Evolutionary conservation across 805 yeast genomes (phyloP), one percentile per base, ranked within the genome.

Genomic region (Candida insectalens): DNA sequence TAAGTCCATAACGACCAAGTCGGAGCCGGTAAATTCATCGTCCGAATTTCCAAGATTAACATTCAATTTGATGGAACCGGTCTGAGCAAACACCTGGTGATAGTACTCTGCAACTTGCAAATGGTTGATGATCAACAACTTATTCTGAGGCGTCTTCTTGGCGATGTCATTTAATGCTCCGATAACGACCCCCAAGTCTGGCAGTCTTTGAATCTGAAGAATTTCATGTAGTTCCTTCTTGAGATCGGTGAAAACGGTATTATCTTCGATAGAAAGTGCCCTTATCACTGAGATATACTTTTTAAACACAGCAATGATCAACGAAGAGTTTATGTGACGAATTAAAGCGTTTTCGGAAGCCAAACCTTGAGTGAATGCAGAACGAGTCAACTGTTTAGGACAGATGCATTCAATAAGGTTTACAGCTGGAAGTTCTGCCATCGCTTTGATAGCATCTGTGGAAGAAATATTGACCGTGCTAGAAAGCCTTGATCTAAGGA

Each of bases 361-460:
- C 23, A 89, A 53, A 36, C 82, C 69, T 40, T 75, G 79, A 2
- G 68, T 60, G 31, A 88, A 55, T 0, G 80, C 63, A 2, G 65
- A 36, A 42, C 74, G 71, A 2, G 80, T 69, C 13, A 87, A 46
- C 0, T 83, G 73, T 0, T 75, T 58, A 4, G 95, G 92, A 5
- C 79, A 53, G 5, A 83, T 64, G 27, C 65, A 62, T 38, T 83
- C 87, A 19, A 67, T 47, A 1, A 78, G 60, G 2, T 61, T 44
- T 2, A 49, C 29, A 13, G 47, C 39, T 17, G 18, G 33, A 12
- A 4, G 22, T 19, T 19, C 19, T 20, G 20, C 15, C 16, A 33
- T 22, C 17, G 27, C 29, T 16, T 25, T n/a, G 6, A 31, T 14
- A 28, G 20, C 25, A 6, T 26, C 20, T 2, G 30, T 25, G 10